phyloP scores from a whole-genome alignment of 2,329 filamentous ascomycete species.

The Iodosphaeria phyllophila region DNA sequence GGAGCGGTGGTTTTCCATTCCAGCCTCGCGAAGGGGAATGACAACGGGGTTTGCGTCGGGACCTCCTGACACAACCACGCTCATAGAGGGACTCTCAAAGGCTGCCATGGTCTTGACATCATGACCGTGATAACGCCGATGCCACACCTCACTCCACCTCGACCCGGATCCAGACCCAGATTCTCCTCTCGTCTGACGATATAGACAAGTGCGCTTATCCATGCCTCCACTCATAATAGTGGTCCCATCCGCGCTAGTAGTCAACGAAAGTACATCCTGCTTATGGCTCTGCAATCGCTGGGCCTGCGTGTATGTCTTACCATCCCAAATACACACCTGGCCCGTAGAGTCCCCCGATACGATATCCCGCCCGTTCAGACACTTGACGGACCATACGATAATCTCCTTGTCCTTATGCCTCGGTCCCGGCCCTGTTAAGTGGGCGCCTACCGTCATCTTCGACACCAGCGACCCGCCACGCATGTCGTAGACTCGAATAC shows the following conservation, averaged over 20 bases:
- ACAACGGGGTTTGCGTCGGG: conserved; percentile 74
- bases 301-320: conserved; percentile 72
- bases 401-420: conserved; percentile 73
- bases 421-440: conserved; percentile 50
- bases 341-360: conserved; percentile 91
- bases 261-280: conserved; percentile 80
- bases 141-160: conserved; percentile 73
- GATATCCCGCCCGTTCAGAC: conserved; percentile 71
- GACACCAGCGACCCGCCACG: conserved; percentile 57
- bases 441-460: conserved; percentile 71
- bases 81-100: conserved; percentile 69
- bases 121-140: conserved; percentile 74
- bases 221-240: conserved; percentile 81
- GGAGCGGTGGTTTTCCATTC: conserved; percentile 61
- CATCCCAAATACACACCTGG: conserved; percentile 85
- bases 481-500: conserved; percentile 76
- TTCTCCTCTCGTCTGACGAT: conserved; percentile 51
- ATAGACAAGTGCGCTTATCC: conserved; percentile 72
- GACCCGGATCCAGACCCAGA: conserved; percentile 35
- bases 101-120: conserved; percentile 90
- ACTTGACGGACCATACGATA: conserved; percentile 86
- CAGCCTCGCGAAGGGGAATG: conserved; percentile 59
- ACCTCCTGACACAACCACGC: conserved; percentile 84
- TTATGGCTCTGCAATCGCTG: conserved; percentile 77
- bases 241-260: conserved; percentile 60